These are phyloP conservation scores for Talaromyces islandicus DNA, from an alignment of 2,329 filamentous ascomycete genomes.

Conservation along the genomic window DNA sequence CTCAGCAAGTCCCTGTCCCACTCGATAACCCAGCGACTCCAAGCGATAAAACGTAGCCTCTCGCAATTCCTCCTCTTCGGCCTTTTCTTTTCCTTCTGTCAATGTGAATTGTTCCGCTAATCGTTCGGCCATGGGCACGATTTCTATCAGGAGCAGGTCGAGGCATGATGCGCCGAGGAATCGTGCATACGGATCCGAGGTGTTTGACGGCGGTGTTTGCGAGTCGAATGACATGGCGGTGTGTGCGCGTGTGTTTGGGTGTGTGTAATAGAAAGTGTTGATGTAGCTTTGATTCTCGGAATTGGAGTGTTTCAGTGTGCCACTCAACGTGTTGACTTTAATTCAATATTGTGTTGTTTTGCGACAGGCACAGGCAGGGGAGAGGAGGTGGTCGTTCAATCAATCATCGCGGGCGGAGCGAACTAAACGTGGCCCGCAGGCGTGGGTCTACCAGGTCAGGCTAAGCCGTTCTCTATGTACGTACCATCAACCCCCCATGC, in stretches of 20 bases:
- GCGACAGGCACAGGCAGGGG: background rate
- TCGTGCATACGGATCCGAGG: slow-evolving; percentile 66
- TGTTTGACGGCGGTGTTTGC: slow-evolving; percentile 57
- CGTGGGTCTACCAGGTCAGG: background rate
- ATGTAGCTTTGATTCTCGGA: background rate
- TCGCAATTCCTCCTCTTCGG: slow-evolving; percentile 63
- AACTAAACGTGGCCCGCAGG: background rate
- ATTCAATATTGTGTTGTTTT: background rate
- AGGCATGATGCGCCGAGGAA: slow-evolving; percentile 80
- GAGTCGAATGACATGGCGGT: slow-evolving; percentile 11
- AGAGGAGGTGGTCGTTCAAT: background rate
- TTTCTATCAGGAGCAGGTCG: slow-evolving; percentile 91
- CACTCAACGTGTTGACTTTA: background rate
- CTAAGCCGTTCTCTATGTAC: background rate
- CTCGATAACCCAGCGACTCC: slow-evolving; percentile 80
- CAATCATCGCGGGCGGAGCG: background rate
- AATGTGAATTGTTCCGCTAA: slow-evolving; percentile 62
- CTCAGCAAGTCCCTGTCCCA: slow-evolving; percentile 88
- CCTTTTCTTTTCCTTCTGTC: slow-evolving; percentile 17
- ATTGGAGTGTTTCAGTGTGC: background rate
- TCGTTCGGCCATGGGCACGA: slow-evolving; percentile 89
- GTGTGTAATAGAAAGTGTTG: background rate
- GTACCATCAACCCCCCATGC: no score
- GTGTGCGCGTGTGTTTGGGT: background rate
- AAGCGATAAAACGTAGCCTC: slow-evolving; percentile 82